Percentiles rank a stretch among this genome's conserved stretches.
phyloP scores from a whole-genome alignment of 192 early-diverging fungal genomes.

The Gamsiella multidivaricata region DNA sequence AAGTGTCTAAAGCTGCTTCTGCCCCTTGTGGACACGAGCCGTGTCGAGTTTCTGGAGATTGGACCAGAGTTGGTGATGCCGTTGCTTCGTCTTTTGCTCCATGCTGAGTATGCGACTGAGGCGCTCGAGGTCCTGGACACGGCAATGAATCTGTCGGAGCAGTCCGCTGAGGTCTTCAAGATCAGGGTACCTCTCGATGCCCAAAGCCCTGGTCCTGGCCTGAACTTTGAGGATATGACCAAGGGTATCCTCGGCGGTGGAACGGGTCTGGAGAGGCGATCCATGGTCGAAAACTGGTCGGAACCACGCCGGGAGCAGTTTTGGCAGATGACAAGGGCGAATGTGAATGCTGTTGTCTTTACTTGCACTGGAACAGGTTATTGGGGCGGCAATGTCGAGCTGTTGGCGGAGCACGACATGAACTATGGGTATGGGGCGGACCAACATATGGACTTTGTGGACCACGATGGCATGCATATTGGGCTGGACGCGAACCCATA shows the following conservation, averaged over 20 bases:
- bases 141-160: constrained; percentile 58
- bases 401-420: constrained; percentile 35
- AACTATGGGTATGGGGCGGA: constrained; percentile 16
- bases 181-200: constrained; percentile 45
- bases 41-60: constrained; percentile 55
- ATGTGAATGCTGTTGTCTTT: constrained; percentile 43
- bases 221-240: constrained; percentile 55
- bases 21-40: constrained; percentile 61
- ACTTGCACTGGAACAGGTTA: constrained; percentile 35
- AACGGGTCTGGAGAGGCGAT: constrained; percentile 43
- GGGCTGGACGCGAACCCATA: constrained; percentile 18
- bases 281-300: constrained; percentile 20
- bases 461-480: constrained; percentile 43
- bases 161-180: constrained; percentile 46
- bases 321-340: constrained; percentile 50
- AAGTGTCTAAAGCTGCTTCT: constrained; percentile 75
- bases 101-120: constrained; percentile 69
- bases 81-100: constrained; percentile 69
- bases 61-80: constrained; percentile 77
- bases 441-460: constrained; percentile 30
- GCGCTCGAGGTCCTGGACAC: constrained; percentile 82
- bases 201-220: constrained; percentile 20
- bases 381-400: constrained; percentile 36
- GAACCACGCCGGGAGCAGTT: constrained; percentile 40
- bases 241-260: constrained; percentile 50